Base-by-base conservation (phyloP, 441 rosid genomes). In the Jatropha multifida region DNA sequence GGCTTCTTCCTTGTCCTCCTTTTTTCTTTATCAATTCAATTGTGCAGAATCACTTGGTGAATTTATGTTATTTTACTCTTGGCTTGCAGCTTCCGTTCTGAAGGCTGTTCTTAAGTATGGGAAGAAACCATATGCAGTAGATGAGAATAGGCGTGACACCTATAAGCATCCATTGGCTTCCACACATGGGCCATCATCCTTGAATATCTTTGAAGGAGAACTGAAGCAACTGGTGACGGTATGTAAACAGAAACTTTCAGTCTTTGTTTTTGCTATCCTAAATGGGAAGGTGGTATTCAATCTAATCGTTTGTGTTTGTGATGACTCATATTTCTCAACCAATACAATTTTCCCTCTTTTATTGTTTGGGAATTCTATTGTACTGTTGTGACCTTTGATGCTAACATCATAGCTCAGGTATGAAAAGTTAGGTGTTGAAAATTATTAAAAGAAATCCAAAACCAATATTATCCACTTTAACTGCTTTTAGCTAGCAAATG, bases 61-160 rank as follows among this genome's bases (percentile, higher is more conserved):
- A 32, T 72, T 65, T 68, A 40, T 40, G 41, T 54, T 62, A 49
- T 60, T 71, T 76, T 72, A 58, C 71, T 75, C 44, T 73, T 82
- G 59, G 40, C 41, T 72, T 83, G 71, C 86, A 94, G 98, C 89
- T 76, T 89, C 94, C 78, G 93, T 92, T 69, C 80, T 88, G 69
- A 94, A 81, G 87, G 93, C 92, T 13, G 93, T 92, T 55, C 73
- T 86, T 72, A 90, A 85, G 77, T 85, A 88, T 70, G 97, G 93
- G 74, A 94, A 86, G 89, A 92, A 90, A 82, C 89, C 85, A 49
- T 81, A 80, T 81, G 74, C 78, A 48, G 79, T 87, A 23, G 97
- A 90, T 74, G 98, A 90, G 86, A 87, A 85, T 81, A 90, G 72
- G 81, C 91, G 98, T n/a, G 85, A 88, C 58, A 80, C 91, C 32